A percentile compares a stretch with the other conserved stretches of the same genome.
Evolutionary conservation across 495 filamentous ascomycete species (phyloP).

Genomic region (Podospora pseudocomata): DNA sequence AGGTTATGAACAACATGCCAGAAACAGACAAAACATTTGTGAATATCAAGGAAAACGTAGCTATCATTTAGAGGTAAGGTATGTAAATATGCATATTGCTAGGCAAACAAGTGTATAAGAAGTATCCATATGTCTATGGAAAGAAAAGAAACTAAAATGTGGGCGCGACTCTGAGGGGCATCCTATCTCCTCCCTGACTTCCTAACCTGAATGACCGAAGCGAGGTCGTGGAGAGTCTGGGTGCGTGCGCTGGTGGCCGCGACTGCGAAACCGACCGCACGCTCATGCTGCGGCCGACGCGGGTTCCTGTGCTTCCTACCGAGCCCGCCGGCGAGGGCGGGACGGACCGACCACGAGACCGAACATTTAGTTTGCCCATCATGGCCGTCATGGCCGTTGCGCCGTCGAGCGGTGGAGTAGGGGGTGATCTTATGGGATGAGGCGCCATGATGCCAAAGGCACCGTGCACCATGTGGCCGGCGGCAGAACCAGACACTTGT

Average conservation of each 20-base stretch:
- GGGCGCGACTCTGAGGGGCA: slow-evolving; percentile 15
- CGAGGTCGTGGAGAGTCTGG: slow-evolving; percentile 26
- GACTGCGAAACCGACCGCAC: slow-evolving; percentile 17
- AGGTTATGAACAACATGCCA: background rate
- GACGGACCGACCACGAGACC: slow-evolving; percentile 20
- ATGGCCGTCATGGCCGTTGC: slow-evolving; percentile 25
- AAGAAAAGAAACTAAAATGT: slow-evolving; percentile 15
- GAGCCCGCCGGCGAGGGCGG: slow-evolving; percentile 23
- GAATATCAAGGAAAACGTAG: background rate
- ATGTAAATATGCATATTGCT: background rate
- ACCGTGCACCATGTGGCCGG: slow-evolving; percentile 6
- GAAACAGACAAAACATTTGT: background rate
- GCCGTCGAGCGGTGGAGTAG: slow-evolving; percentile 22
- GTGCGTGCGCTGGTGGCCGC: background rate
- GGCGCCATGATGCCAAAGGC: background rate
- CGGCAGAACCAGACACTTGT: background rate
- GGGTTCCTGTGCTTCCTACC: slow-evolving; percentile 4
- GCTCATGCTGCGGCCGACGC: slow-evolving; percentile 17
- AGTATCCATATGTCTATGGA: background rate
- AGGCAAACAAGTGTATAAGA: background rate
- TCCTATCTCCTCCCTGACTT: slow-evolving; percentile 7
- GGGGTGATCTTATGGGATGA: slow-evolving; percentile 15
- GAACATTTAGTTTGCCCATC: slow-evolving; percentile 31
- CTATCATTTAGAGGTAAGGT: background rate
- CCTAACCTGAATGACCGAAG: slow-evolving; percentile 25